Percentiles rank a stretch among this genome's conserved stretches.
Conservation (phyloP, 371 early-diverging fungal genomes). For the Mucor sp. region DNA sequence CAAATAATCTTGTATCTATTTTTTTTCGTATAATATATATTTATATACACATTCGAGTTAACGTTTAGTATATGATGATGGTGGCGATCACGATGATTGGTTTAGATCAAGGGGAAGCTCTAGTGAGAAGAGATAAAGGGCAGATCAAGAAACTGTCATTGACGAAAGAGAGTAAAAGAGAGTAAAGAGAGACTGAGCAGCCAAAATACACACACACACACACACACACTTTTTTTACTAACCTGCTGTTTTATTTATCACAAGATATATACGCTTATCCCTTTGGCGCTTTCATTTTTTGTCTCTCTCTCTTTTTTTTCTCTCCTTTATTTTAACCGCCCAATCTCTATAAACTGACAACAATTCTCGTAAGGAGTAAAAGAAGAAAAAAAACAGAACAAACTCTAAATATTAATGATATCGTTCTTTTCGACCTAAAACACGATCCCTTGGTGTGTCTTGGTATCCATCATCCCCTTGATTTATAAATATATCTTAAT, state of each 20-base stretch:
- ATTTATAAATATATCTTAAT: slow-evolving; percentile 4
- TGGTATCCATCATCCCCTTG: not conserved
- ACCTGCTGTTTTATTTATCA: slow-evolving; percentile 8
- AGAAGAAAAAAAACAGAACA: not conserved
- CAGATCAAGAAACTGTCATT: not conserved
- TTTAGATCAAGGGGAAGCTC: slow-evolving; percentile 8
- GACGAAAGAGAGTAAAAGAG: not conserved
- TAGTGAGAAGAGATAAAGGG: not conserved
- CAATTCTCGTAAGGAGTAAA: not conserved
- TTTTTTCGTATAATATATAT: not conserved
- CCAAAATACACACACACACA: not conserved
- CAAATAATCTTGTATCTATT: not conserved
- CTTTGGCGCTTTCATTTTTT: slow-evolving; percentile 1
- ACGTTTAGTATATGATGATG: slow-evolving; percentile 2
- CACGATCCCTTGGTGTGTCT: not conserved
- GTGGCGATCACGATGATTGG: slow-evolving; percentile 26
- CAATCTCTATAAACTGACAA: slow-evolving; percentile 1
- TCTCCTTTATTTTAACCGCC: slow-evolving; percentile 3
- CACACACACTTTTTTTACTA: not conserved
- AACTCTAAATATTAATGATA: slow-evolving; percentile 2
- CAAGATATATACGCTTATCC: not conserved
- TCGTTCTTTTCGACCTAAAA: not conserved
- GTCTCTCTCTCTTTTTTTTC: slow-evolving; percentile 1
- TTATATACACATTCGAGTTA: not conserved
- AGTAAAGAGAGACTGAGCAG: not conserved